Conservation (phyloP, 2,329 filamentous ascomycete genomes). For the Phyllosticta citrichinensis region DNA sequence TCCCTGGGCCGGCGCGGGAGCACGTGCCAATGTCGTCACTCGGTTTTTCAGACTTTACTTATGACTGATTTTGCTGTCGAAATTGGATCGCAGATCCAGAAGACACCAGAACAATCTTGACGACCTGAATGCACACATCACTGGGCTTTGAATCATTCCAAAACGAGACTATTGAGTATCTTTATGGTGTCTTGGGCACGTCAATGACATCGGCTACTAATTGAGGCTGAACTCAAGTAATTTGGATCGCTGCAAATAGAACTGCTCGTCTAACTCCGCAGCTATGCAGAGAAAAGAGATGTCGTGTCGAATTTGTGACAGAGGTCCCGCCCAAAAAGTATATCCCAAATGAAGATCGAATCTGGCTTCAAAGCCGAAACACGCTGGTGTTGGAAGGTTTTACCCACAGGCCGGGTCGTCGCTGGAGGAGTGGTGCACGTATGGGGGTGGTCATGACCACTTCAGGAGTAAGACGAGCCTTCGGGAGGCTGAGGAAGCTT, state of each 20-base stretch:
- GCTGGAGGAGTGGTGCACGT: background rate
- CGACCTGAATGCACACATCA: too few relatives aligned
- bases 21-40: constrained; percentile 8
- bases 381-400: background rate
- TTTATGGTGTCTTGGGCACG: background rate
- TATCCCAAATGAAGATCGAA: background rate
- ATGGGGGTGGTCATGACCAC: background rate
- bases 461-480: constrained; percentile 50
- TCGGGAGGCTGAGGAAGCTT: constrained; percentile 91
- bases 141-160: too few relatives aligned
- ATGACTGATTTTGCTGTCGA: background rate
- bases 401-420: background rate
- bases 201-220: too few relatives aligned
- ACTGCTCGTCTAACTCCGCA: constrained; percentile 6
- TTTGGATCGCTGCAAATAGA: background rate
- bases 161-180: background rate
- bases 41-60: background rate
- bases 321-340: background rate
- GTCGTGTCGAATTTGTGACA: background rate
- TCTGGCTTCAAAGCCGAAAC: background rate
- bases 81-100: background rate
- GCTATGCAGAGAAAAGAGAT: constrained; percentile 7
- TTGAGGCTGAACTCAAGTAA: background rate
- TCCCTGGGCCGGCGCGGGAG: background rate
- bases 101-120: too few relatives aligned